Evolutionary conservation across 108 stramenopile genomes (phyloP), one percentile per base, ranked within the genome.

Genomic region (Pinguiococcus pyrenoidosus): DNA sequence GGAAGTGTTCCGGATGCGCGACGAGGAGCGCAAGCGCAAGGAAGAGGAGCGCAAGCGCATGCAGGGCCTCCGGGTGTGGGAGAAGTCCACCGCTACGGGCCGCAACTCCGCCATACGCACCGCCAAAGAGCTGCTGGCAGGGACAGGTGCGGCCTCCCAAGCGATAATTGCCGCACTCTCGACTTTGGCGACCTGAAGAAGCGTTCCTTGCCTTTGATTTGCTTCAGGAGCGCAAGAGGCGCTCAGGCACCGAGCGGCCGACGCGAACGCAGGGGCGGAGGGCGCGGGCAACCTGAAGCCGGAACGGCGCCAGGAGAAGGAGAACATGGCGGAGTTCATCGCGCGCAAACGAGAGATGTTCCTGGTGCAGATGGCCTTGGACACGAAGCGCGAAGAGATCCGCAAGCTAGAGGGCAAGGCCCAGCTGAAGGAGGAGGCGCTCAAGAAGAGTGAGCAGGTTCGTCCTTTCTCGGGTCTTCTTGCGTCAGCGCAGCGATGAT

Each of bases 381-480:
- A 79, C 46, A 79, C 76, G 10, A 79, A 82, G 55, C 51, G 77
- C 9, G 80, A 79, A 60, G 80, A 82, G 68, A 81, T 81, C 29
- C 44, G 73, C 13, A 81, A 81, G 61, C 66, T 81, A 1, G 74
- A 82, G 30, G 76, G 67, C 29, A 79, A 82, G 60, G 75, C 76
- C 6, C 61, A 72, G 44, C 52, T 67, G 44, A 81, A 77, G 47
- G 78, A 76, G 44, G 76, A 81, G 43, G 80, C 75, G 2, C 63
- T 81, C 25, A 56, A 71, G 39, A 70, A 74, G 49, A 64, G 62
- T 22, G 68, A 69, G 38, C 59, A 60, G 5, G 18, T 6, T 44
- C 10, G 24, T 20, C n/a, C n/a, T n/a, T n/a, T n/a, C n/a, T n/a
- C n/a, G n/a, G n/a, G n/a, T n/a, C n/a, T n/a, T n/a, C n/a, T n/a